These are phyloP conservation scores for Artemisia annua DNA, from an alignment of 129 eudicot species.

Conservation along the genomic window DNA sequence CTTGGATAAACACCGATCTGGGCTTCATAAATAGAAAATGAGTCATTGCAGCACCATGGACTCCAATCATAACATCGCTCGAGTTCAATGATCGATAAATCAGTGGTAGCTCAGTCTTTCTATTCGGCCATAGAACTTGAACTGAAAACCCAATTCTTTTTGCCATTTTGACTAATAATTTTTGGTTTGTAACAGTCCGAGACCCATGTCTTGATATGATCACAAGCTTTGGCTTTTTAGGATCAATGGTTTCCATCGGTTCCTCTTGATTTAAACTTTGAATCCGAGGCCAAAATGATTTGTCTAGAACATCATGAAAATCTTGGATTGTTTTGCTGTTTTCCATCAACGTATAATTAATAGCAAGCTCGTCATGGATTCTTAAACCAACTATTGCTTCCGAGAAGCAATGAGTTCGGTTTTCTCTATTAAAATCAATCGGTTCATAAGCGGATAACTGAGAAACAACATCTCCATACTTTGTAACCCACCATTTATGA, in stretches of 20 bases:
- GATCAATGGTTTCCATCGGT: slow-evolving; percentile 35
- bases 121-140: slow-evolving; percentile 57
- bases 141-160: slow-evolving; percentile 72
- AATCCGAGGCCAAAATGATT: slow-evolving; percentile 73
- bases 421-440: slow-evolving; percentile 67
- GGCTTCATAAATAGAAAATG: slow-evolving; percentile 89
- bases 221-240: slow-evolving; percentile 59
- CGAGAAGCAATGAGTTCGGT: slow-evolving; percentile 77
- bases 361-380: slow-evolving; percentile 85
- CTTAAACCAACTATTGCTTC: slow-evolving; percentile 84
- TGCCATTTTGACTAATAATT: slow-evolving; percentile 52
- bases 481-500: slow-evolving; percentile 89
- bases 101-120: slow-evolving; percentile 73
- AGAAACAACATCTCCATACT: slow-evolving; percentile 73
- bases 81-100: slow-evolving; percentile 69
- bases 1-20: slow-evolving; percentile 77
- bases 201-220: slow-evolving; percentile 79
- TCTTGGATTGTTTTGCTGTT: slow-evolving; percentile 52
- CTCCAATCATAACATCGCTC: slow-evolving; percentile 88
- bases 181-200: slow-evolving; percentile 75
- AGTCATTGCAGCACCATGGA: slow-evolving; percentile 97
- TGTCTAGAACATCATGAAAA: slow-evolving; percentile 67
- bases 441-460: slow-evolving; percentile 66
- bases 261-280: slow-evolving; percentile 52
- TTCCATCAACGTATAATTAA: slow-evolving; percentile 51